phyloP scores from a whole-genome alignment of 108 stramenopile species.

The Cyclotella cryptica region DNA sequence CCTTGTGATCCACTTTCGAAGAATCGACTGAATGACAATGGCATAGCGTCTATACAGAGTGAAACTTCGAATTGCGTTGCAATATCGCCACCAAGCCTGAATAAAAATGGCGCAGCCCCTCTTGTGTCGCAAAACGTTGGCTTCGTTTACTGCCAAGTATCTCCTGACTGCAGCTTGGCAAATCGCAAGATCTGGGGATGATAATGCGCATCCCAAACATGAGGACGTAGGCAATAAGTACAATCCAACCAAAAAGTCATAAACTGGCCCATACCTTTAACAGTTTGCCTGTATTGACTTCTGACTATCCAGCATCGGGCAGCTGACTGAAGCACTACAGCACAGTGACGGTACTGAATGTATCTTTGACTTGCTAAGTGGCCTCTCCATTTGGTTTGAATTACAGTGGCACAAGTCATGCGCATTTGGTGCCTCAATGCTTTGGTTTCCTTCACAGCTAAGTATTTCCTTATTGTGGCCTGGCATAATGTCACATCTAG shows the following conservation, averaged over 20 bases:
- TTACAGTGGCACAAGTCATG: not conserved
- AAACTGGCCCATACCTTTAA: not conserved
- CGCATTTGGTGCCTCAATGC: not conserved
- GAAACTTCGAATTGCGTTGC: not conserved
- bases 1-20: not conserved
- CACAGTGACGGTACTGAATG: not conserved
- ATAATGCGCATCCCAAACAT: not conserved
- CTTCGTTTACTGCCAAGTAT: not conserved
- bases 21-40: not conserved
- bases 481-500: not conserved
- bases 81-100: not conserved
- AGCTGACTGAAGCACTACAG: not conserved
- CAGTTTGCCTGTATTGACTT: not conserved
- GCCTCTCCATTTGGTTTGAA: not conserved
- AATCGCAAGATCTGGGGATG: not conserved
- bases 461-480: not conserved
- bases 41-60: not conserved
- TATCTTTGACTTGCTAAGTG: not conserved
- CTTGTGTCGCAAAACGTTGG: not conserved
- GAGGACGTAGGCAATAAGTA: not conserved
- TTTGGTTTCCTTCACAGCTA: not conserved
- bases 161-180: not conserved
- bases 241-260: not conserved
- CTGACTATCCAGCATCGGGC: not conserved
- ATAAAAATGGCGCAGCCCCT: not conserved